Conservation (phyloP, 1,284 basidiomycete species). For the Pseudozyma tsukubaensis region DNA sequence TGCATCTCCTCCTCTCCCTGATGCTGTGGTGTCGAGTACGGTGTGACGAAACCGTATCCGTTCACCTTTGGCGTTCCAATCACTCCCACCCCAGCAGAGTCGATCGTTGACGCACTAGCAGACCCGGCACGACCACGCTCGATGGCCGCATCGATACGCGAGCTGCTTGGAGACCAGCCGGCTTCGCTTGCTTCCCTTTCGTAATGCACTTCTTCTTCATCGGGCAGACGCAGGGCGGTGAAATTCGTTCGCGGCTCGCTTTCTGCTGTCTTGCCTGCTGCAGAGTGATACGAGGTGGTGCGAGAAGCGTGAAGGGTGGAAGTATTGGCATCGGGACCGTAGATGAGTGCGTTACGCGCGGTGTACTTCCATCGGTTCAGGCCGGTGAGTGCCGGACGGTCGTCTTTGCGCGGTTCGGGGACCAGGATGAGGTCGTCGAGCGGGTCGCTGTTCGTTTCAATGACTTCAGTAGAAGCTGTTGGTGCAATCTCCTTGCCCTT, state of each 20-base stretch:
- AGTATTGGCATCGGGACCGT: conserved; percentile 50
- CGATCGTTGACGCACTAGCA: neutral
- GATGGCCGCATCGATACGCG: conserved; percentile 61
- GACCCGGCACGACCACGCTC: conserved; percentile 24
- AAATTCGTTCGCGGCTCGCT: conserved; percentile 18
- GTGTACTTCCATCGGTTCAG: conserved; percentile 40
- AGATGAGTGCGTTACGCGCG: conserved; percentile 60
- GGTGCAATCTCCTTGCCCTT: neutral
- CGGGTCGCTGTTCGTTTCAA: conserved; percentile 2
- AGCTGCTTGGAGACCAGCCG: conserved; percentile 51
- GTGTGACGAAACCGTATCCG: conserved; percentile 61
- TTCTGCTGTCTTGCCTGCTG: neutral
- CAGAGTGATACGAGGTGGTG: neutral
- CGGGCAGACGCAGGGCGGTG: conserved; percentile 10
- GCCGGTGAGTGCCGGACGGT: conserved; percentile 17
- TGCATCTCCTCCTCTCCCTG: conserved; percentile 18
- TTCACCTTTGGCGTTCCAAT: conserved; percentile 42
- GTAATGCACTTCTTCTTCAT: neutral
- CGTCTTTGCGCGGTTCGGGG: conserved; percentile 22
- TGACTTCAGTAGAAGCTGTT: neutral
- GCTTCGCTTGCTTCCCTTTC: conserved; percentile 25
- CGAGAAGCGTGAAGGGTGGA: conserved; percentile 14
- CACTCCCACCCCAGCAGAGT: neutral
- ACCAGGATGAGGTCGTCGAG: conserved; percentile 35
- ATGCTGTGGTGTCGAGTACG: conserved; percentile 34